Evolutionary conservation across 345 rosid species (phyloP).

Genomic region (Aquilaria malaccensis): DNA sequence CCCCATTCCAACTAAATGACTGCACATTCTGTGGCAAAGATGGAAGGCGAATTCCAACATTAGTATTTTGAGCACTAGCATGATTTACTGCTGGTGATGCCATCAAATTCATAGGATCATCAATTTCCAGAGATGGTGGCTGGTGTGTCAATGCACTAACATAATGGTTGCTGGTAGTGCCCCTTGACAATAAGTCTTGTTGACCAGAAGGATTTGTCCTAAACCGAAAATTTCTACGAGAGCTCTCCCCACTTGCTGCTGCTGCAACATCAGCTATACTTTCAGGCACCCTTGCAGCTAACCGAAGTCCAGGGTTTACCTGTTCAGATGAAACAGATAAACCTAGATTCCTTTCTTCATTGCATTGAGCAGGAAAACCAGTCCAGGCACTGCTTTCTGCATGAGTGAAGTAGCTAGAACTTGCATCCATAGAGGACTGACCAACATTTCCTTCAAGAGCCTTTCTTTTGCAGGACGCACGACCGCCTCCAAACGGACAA

Average conservation of each 20-base stretch:
- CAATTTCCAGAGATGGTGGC: conserved; percentile 32
- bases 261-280: conserved; percentile 20
- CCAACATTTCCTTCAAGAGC: conserved; percentile 57
- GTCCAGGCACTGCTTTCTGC: conserved; percentile 49
- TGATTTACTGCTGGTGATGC: conserved; percentile 28
- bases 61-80: conserved; percentile 27
- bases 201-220: conserved; percentile 49
- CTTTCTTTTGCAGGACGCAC: conserved; percentile 72
- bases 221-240: conserved; percentile 48
- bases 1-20: conserved; percentile 52
- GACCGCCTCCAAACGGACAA: conserved; percentile 47
- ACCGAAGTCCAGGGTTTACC: conserved; percentile 37
- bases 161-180: conserved; percentile 36
- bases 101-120: conserved; percentile 40
- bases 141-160: conserved; percentile 32
- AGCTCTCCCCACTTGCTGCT: conserved; percentile 31
- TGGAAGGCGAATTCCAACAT: conserved; percentile 36
- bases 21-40: conserved; percentile 44
- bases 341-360: conserved; percentile 29
- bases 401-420: conserved; percentile 44
- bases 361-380: conserved; percentile 26
- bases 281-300: conserved; percentile 37
- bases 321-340: conserved; percentile 35
- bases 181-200: conserved; percentile 43
- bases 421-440: conserved; percentile 48